Evolutionary conservation across 345 rosid genomes (phyloP), one percentile per base, ranked within the genome.

Genomic region (Litchi chinensis): DNA sequence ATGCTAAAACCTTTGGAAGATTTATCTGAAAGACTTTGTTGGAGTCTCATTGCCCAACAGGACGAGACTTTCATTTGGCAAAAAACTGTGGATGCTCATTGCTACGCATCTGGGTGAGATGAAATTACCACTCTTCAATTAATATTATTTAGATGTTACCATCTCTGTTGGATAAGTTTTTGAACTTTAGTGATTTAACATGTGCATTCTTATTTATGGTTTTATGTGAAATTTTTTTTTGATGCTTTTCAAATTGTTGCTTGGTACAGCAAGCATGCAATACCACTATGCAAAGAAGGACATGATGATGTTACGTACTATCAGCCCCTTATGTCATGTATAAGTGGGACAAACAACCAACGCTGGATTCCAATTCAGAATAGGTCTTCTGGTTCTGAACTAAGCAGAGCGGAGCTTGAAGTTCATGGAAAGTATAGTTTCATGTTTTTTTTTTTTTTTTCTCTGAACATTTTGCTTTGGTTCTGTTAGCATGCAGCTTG

Each of bases 1-100:
- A 82, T 83, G 73, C 74, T 86, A 78, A 83, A 87, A 63, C 90
- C 90, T 16, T 81, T 91, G 71, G 90, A 91, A 81, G 93, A 89
- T 70, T 87, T 89, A 76, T 83, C 93, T 40, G 93, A 89, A 71
- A 88, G 88, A 81, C 88, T 96, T 22, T 94, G 98, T 64, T 96
- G 99, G 99, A 91, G 86, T 82, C 86, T 91, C 54, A 85, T 88
- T 75, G 93, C 94, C 83, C 99, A 96, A 92, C 99, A 93, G 79
- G 98, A 96, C 19, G 98, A 96, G 86, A 93, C 98, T 62, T 91
- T 90, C 78, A 86, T 96, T 81, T 96, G 99, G 98, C 98, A 96
- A 86, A 94, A 96, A 90, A 94, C 98, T 77, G 74, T 79, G 0
- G 93, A 91, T 77, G 76, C 80, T 65, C 22, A 74, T 59, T 94